Conservation (phyloP, 345 rosid genomes). For the Triadica sebifera region DNA sequence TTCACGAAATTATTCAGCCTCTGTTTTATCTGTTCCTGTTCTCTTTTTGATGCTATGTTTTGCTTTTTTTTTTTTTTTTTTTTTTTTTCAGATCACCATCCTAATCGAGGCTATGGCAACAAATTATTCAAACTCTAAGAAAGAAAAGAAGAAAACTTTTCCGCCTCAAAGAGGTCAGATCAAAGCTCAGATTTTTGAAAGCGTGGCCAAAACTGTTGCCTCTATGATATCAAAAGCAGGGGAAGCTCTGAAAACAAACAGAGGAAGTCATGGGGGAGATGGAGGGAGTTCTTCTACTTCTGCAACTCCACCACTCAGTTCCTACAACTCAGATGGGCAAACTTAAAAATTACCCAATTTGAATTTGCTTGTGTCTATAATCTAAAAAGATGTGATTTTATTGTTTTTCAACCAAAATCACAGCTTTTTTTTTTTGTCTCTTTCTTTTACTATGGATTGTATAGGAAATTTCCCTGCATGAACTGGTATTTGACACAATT, state of each 20-base stretch:
- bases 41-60: no score
- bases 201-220: constrained; percentile 15
- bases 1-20: no score
- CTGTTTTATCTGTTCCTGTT: no score
- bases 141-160: background rate
- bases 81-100: background rate
- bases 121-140: constrained; percentile 8
- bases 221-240: constrained; percentile 15
- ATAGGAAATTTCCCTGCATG: background rate
- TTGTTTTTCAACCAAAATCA: background rate
- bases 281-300: constrained; percentile 6
- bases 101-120: constrained; percentile 13
- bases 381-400: background rate
- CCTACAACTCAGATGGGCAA: constrained; percentile 12
- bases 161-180: constrained; percentile 43
- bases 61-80: no score
- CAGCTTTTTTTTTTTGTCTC: background rate
- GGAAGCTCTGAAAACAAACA: background rate
- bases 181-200: constrained; percentile 37
- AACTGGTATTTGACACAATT: constrained; percentile 1
- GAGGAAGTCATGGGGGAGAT: constrained; percentile 5
- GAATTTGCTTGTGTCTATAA: background rate
- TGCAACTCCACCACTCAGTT: constrained; percentile 23
- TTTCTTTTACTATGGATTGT: background rate
- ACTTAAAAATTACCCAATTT: background rate